Base-by-base conservation (phyloP, 352 stramenopile genomes). In the Blastocystis sp. region DNA sequence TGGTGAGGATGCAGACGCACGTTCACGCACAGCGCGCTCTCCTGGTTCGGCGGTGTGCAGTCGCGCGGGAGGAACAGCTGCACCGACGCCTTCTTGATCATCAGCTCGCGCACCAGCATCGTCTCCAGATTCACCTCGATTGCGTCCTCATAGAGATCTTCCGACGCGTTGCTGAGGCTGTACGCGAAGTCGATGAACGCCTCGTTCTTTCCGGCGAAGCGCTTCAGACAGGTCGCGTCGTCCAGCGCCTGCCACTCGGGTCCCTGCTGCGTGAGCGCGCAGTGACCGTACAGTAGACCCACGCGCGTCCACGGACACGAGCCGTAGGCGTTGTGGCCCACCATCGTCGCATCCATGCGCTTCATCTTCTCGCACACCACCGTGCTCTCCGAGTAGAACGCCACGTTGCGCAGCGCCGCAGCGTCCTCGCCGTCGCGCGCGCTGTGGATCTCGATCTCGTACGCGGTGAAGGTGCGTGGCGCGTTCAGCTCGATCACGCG, bases 291-390 rank as follows among this genome's bases (percentile, higher is more conserved):
- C 32, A 27, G 14, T 24, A 57, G 27, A 42, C 69, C 69, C n/a
- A 79, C 34, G 3, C 27, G 14, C 0, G 63, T 65, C n/a, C 48
- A 27, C 32, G 69, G 49, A 65, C 69, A 79, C 4, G 48, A 46
- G n/a, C 69, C 48, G 40, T 42, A 65, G 3, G 32, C 6, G 1
- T 7, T 65, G 6, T 61, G n/a, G n/a, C 69, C 69, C 40, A 36
- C 40, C 53, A 65, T 61, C 7, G 40, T 44, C 1, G 40, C 34
- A 8, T 65, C 40, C 69, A 24, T 57, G 21, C 53, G n/a, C 48
- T 79, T 79, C 53, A 57, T 8, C 48, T 61, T 61, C 7, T 21
- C 21, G 27, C 69, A 79, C n/a, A 57, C 63, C 9, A 79, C 69
- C 7, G 57, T 61, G 29, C 57, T 61, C n/a, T 36, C 63, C 38